Percentiles rank a stretch among this genome's conserved stretches.
These are phyloP conservation scores for Acanthamoeba royreba DNA, from an alignment of 208 protist genomes.

Conservation along the genomic window DNA sequence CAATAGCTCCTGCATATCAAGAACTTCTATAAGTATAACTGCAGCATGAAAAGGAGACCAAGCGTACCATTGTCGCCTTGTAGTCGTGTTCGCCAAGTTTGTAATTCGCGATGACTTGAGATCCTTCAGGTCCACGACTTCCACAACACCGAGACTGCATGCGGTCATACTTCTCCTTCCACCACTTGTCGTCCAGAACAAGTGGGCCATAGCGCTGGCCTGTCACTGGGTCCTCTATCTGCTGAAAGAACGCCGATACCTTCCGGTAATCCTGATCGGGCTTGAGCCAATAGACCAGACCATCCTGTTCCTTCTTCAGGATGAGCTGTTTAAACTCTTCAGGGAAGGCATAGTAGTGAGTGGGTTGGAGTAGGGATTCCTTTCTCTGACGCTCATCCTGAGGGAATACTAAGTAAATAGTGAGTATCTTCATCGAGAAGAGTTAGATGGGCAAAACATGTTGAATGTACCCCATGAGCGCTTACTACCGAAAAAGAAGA, in stretches of 20 bases:
- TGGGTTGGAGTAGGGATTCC: neutral
- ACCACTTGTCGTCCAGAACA: slow-evolving; percentile 26
- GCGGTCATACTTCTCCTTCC: neutral
- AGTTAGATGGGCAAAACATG: too few relatives aligned
- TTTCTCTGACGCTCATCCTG: neutral
- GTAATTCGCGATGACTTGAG: neutral
- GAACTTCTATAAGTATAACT: neutral
- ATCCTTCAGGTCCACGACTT: neutral
- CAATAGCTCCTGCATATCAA: neutral
- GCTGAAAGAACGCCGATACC: neutral
- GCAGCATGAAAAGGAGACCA: neutral
- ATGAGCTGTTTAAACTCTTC: slow-evolving; percentile 1
- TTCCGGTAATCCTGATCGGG: neutral
- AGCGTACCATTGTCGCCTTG: neutral
- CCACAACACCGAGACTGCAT: neutral
- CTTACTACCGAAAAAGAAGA: slow-evolving; percentile 40
- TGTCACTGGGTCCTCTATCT: neutral
- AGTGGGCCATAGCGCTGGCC: neutral
- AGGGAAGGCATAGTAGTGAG: neutral
- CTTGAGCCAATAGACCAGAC: slow-evolving; percentile 39
- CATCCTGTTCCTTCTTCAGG: slow-evolving; percentile 18
- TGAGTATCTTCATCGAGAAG: neutral
- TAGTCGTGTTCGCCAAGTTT: slow-evolving; percentile 39
- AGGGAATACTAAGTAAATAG: neutral
- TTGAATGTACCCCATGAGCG: neutral